A percentile compares a stretch with the other conserved stretches of the same genome.
phyloP scores from a whole-genome alignment of 2,329 filamentous ascomycete species.

The Penicillium sp. region DNA sequence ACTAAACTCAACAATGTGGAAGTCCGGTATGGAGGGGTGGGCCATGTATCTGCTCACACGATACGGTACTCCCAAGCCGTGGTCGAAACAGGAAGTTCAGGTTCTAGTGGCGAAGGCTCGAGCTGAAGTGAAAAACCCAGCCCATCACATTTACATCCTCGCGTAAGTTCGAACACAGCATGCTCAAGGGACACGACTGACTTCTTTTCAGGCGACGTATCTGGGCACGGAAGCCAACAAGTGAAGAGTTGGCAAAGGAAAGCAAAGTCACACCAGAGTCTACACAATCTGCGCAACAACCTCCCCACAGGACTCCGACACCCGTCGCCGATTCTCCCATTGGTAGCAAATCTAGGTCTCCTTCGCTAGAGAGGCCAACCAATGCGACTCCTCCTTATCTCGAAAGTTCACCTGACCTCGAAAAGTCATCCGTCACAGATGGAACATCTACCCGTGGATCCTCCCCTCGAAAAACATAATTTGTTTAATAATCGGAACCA shows the following conservation, averaged over 20 bases:
- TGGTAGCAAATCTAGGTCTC: not conserved
- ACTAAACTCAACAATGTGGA: conserved; percentile 25
- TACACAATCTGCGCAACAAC: not conserved
- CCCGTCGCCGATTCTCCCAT: not conserved
- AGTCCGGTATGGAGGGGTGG: conserved; percentile 30
- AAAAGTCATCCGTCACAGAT: not conserved
- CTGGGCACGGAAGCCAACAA: not conserved
- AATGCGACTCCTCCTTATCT: not conserved
- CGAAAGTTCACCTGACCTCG: not conserved
- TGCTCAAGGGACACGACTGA: not conserved
- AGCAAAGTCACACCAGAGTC: not conserved
- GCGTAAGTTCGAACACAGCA: not conserved
- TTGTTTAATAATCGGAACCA: too few species aligned
- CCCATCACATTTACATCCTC: conserved; percentile 4
- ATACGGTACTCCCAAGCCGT: conserved; percentile 11
- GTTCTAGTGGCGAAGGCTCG: conserved; percentile 4
- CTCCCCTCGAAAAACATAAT: not conserved
- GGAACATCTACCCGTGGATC: not conserved
- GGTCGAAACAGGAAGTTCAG: conserved; percentile 16
- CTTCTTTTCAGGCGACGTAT: not conserved
- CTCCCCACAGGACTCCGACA: not conserved
- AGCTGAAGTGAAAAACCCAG: conserved; percentile 7
- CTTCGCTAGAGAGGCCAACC: not conserved
- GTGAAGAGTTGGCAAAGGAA: not conserved
- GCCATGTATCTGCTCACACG: conserved; percentile 31